Conservation (phyloP, 805 yeast species). For the Yamadazyma sp. region DNA sequence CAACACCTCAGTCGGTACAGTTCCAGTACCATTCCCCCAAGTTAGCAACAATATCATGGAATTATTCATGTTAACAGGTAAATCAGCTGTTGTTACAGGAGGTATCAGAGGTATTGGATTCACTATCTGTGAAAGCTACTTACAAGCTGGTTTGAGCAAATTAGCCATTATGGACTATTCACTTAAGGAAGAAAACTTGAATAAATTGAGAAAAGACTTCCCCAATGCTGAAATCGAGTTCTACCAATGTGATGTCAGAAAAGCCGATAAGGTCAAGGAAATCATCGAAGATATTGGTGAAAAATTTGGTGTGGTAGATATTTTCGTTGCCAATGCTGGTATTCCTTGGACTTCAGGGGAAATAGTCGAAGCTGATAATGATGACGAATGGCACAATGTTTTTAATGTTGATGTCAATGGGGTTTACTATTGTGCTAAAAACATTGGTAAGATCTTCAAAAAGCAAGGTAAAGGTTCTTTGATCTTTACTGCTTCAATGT, state of each 20-base stretch:
- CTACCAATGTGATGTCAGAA: conserved; percentile 39
- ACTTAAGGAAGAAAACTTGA: conserved; percentile 24
- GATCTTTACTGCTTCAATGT: conserved; percentile 85
- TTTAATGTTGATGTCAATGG: conserved; percentile 77
- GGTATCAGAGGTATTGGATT: conserved; percentile 39
- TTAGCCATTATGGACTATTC: conserved; percentile 42
- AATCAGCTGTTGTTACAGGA: conserved; percentile 36
- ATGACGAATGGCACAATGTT: conserved; percentile 66
- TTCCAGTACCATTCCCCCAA: conserved; percentile 35
- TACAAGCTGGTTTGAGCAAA: conserved; percentile 33
- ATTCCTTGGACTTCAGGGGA: conserved; percentile 47
- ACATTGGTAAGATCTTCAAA: conserved; percentile 69
- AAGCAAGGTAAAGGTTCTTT: conserved; percentile 74
- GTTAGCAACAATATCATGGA: conserved; percentile 25
- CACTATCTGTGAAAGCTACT: conserved; percentile 33
- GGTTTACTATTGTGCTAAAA: conserved; percentile 75
- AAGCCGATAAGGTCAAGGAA: conserved; percentile 32
- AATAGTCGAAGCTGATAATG: conserved; percentile 41
- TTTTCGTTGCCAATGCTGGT: conserved; percentile 47
- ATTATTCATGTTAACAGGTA: conserved; percentile 27
- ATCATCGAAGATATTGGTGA: conserved; percentile 28
- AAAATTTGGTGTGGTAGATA: conserved; percentile 37
- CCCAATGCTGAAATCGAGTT: conserved; percentile 32
- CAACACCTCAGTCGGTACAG: conserved; percentile 36
- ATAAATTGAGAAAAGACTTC: conserved; percentile 23